Conservation (phyloP, 2,329 filamentous ascomycete genomes). For the Incumbomyces lentus region DNA sequence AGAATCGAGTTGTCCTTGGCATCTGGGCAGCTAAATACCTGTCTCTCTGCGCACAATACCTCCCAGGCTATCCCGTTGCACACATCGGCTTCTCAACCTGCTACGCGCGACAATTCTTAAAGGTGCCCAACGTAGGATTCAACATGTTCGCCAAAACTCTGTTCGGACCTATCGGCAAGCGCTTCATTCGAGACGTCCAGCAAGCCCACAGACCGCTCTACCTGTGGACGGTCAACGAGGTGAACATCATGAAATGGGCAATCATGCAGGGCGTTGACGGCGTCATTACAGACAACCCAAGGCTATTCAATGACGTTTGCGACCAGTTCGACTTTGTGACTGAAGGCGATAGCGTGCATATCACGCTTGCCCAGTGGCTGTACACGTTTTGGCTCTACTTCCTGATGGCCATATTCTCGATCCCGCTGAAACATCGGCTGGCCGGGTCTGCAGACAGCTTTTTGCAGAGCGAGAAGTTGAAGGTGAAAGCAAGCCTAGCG, state of each 20-base stretch:
- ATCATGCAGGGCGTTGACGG: constrained; percentile 60
- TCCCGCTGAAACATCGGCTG: constrained; percentile 4
- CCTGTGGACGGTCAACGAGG: constrained; percentile 80
- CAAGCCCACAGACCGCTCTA: constrained; percentile 51
- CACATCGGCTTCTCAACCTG: constrained; percentile 34
- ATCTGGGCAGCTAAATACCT: constrained; percentile 72
- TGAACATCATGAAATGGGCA: constrained; percentile 70
- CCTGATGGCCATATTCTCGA: constrained; percentile 14
- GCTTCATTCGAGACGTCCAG: constrained; percentile 55
- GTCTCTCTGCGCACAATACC: constrained; percentile 48
- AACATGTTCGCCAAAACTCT: constrained; percentile 62
- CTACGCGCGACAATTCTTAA: constrained; percentile 63
- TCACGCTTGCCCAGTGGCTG: constrained; percentile 15
- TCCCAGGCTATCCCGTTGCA: constrained; percentile 28
- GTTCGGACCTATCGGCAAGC: constrained; percentile 54
- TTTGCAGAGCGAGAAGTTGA: constrained; percentile 4
- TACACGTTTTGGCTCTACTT: constrained; percentile 16
- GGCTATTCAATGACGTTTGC: constrained; percentile 40
- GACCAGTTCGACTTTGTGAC: constrained; percentile 14
- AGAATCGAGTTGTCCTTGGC: constrained; percentile 63
- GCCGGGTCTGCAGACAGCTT: constrained; percentile 2
- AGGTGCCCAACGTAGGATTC: constrained; percentile 59
- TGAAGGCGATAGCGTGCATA: constrained; percentile 7
- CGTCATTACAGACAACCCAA: constrained; percentile 76
- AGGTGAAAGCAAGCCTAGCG: neutral